Base-by-base conservation (phyloP, 306 rosid species). In the Macrotyloma uniflorum region DNA sequence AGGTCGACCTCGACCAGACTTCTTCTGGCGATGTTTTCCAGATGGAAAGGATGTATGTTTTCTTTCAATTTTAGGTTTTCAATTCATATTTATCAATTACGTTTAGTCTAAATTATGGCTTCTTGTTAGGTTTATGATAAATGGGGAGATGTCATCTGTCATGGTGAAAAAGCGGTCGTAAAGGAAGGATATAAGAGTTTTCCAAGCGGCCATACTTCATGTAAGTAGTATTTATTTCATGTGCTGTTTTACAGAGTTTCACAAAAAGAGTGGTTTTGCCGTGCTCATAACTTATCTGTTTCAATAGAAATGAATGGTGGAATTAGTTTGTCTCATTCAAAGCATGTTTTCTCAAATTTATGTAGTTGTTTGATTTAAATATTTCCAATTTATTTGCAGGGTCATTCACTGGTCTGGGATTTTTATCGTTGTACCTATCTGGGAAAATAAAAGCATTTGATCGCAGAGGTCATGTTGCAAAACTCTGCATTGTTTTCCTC, bases 1-100 rank as follows among this genome's bases (percentile, higher is more conserved):
- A 9, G 97, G 97, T 26, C 92, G 98, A 58, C 98, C 98, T 67
- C 97, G 98, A 67, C 98, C 98, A 0, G 92, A 93, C 86, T 93
- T 93, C 88, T 93, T 93, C 64, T 93, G 97, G 98, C 91, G 97
- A 51, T 93, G 98, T 85, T 93, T 93, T 79, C 98, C 98, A 5
- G 97, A 93, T 80, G 98, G 98, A 85, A 93, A 91, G 78, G 97
- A 88, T 81, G 98, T 93, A 87, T 45, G 90, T 83, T 83, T 71
- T 74, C 65, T 67, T 54, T 36, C 12, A 81, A 80, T 64, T 70
- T 49, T 45, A 28, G 47, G 53, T 71, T 50, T 49, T 64, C 42
- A 7, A 38, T 23, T 51, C 6, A 28, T 73, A 23, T 73, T 70
- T 82, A 16, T 15, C 43, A 30, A 28, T 30, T 14, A 7, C 3